Base-by-base conservation (phyloP, 2,329 filamentous ascomycete genomes). In the Scedosporium boydii region DNA sequence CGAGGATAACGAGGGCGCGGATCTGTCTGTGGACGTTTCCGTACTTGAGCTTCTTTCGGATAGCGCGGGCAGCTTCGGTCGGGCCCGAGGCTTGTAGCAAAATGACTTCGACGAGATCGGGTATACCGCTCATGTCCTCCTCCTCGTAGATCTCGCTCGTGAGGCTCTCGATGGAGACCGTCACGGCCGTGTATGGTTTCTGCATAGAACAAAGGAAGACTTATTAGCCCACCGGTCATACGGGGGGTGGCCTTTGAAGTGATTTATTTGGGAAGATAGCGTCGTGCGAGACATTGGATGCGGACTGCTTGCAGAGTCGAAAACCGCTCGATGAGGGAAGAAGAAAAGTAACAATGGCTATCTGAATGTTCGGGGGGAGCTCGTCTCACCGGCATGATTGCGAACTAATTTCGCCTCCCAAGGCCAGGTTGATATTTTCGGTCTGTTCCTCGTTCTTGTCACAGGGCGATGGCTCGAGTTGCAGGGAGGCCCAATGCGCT, bases 41-140 rank as follows among this genome's bases (percentile, higher is more conserved):
- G 75, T 99, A 98, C 78, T 99, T 99, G 82, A 99, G 85, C 80
- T 98, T 98, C 84, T 99, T 99, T 64, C 95, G 87, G 69, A 99
- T 84, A 58, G 95, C 93, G 71, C 95, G 86, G 61, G 93, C 91
- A 64, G 93, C 93, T 78, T 99, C 95, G 12, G 86, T 84, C 1
- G 95, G 91, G 0, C 95, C 95, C 6, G 90, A 89, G 27, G 84
- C 82, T 75, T 99, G 95, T 64, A 99, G 86, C 67, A 90, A 89
- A 72, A 99, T 90, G 63, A 95, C 91, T 75, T 99, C 95, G 66
- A 98, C 90, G 26, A 99, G 85, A 69, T 98, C 93, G 48, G 93
- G 90, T 66, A 99, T 91, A 26, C 93, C 95, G 69, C 90, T 89
- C 44, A 96, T 80, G 73, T 98, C 93, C 72, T 98, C 91, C 71